Evolutionary conservation across 257 asterid genomes (phyloP).

Genomic region (Avicennia marina): DNA sequence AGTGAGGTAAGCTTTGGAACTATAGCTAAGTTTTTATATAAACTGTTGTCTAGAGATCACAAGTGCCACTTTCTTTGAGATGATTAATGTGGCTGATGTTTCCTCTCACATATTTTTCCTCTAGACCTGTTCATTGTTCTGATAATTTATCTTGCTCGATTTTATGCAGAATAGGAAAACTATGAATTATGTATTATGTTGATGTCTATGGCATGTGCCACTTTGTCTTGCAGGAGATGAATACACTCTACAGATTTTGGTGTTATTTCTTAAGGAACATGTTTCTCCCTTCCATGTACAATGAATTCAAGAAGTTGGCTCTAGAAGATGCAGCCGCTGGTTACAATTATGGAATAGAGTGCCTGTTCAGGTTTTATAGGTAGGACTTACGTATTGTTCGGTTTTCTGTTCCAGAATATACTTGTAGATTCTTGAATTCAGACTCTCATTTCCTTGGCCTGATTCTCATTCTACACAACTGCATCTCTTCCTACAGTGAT

Average conservation of each 20-base stretch:
- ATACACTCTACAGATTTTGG: constrained; percentile 87
- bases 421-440: no score
- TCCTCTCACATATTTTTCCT: not conserved
- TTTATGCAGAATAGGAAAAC: no score
- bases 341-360: constrained; percentile 80
- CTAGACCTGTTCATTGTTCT: constrained; percentile 5
- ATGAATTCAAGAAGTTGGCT: constrained; percentile 77
- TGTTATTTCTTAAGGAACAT: constrained; percentile 72
- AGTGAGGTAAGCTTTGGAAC: constrained; percentile 67
- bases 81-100: not conserved
- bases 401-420: not conserved
- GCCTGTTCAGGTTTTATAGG: constrained; percentile 96
- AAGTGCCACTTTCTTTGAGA: constrained; percentile 2
- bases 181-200: no score
- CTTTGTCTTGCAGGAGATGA: constrained; percentile 82
- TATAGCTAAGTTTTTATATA: constrained; percentile 8
- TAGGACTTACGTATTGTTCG: constrained; percentile 15
- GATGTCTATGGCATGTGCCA: not conserved
- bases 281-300: constrained; percentile 73
- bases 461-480: no score
- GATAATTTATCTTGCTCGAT: not conserved
- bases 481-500: no score
- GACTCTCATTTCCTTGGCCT: constrained; percentile 11
- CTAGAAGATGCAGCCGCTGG: constrained; percentile 85
- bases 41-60: not conserved